Evolutionary conservation across 2,329 filamentous ascomycete species (phyloP), one percentile per base, ranked within the genome.

Genomic region (Teratosphaeria pseudoeucalypti): DNA sequence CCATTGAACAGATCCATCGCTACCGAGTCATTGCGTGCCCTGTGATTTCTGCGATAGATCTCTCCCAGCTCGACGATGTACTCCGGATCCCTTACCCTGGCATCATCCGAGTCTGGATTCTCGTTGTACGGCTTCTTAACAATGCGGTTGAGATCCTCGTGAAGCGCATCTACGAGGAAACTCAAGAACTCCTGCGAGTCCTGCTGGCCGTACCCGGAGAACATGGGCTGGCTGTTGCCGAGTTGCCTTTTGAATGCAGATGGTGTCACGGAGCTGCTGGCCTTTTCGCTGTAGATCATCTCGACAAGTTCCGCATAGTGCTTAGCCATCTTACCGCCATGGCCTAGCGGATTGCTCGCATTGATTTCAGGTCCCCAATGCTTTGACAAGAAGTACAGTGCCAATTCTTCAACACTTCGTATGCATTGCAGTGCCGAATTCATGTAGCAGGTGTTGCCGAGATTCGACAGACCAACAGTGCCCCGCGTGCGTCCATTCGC

Each of bases 361-460:
- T 99, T 99, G 65, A 97, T 81, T 68, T 99, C 92, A 57, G 81
- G 77, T 67, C 87, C 84, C 75, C 89, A 91, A 62, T 86, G 82
- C 61, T 85, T 71, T 68, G 74, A 80, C 56, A 96, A 75, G 74
- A 99, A 97, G 74, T 96, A 99, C 68, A 91, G 86, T 5, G 90
- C 92, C 64, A 99, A 77, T 74, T 99, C 94, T 70, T 96, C 90
- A 0, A 96, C 91, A 67, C 90, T 95, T 56, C 92, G 86, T 57
- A 99, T 84, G 72, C 94, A 99, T 72, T 99, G 94, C 58, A 97
- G 79, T 10, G 94, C 94, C 26, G 92, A 96, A 74, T 97, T 97
- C 92, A 97, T 96, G 76, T 99, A 99, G 75, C 94, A 99, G 0
- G 94, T 97, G 70, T 99, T 99, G 55, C 94, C 94, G 14, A 99